Percentiles rank a stretch among this genome's conserved stretches.
phyloP scores from a whole-genome alignment of 2,329 filamentous ascomycete genomes.

The Talaromyces sp. region DNA sequence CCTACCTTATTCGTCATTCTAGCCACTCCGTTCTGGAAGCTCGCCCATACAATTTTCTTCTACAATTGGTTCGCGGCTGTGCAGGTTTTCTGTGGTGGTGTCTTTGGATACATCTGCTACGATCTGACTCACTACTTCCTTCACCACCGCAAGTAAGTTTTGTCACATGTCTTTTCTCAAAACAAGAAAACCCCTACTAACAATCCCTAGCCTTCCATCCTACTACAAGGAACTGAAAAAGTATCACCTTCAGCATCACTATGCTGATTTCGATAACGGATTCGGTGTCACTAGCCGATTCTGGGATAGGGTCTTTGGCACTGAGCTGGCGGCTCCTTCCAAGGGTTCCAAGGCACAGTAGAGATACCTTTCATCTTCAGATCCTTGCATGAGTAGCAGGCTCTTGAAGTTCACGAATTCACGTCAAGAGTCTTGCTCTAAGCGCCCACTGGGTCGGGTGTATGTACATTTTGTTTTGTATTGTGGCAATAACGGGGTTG shows the following conservation, averaged over 20 bases:
- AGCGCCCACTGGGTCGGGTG: not conserved
- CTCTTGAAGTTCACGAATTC: conserved; percentile 19
- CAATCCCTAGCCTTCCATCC: conserved; percentile 65
- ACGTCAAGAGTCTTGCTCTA: conserved; percentile 14
- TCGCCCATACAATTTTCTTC: conserved; percentile 79
- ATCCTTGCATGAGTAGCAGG: conserved; percentile 1
- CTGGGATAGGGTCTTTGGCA: conserved; percentile 93
- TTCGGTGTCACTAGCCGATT: conserved; percentile 96
- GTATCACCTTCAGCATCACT: conserved; percentile 95
- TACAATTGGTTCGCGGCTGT: conserved; percentile 83
- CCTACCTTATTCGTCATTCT: conserved; percentile 82
- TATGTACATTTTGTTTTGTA: conserved; percentile 14
- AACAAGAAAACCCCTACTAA: conserved; percentile 9
- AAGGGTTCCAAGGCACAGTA: conserved; percentile 42
- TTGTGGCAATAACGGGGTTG: conserved; percentile 18
- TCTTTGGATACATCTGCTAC: conserved; percentile 96
- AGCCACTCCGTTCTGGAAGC: conserved; percentile 86
- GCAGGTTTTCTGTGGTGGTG: conserved; percentile 81
- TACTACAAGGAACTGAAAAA: conserved; percentile 96
- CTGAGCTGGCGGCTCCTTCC: conserved; percentile 64
- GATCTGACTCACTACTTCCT: conserved; percentile 98
- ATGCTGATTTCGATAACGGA: conserved; percentile 95
- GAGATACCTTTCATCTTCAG: conserved; percentile 5
- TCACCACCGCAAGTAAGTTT: conserved; percentile 79
- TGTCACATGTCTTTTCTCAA: not conserved